These are phyloP conservation scores for Penicillium sp. DNA, from an alignment of 2,329 filamentous ascomycete species.

Conservation along the genomic window DNA sequence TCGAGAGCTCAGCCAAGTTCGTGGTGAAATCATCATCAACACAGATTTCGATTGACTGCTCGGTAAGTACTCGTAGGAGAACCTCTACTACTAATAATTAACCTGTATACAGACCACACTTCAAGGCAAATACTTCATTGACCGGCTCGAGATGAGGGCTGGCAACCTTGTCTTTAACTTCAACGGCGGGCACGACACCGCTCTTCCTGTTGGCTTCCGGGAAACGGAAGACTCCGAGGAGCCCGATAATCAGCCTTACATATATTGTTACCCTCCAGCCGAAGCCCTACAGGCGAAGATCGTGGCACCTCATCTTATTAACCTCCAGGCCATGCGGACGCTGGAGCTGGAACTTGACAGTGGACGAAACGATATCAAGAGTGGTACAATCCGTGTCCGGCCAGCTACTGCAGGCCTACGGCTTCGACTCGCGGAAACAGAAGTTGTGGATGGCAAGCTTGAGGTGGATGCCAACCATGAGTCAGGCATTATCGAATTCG, in stretches of 20 bases:
- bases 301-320: conserved; percentile 65
- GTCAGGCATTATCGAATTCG: conserved; percentile 48
- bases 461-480: conserved; percentile 43
- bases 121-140: conserved; percentile 70
- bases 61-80: conserved; percentile 34
- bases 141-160: conserved; percentile 61
- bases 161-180: conserved; percentile 41
- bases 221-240: conserved; percentile 33
- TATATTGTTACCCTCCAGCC: conserved; percentile 70
- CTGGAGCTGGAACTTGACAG: conserved; percentile 70
- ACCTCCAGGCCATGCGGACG: conserved; percentile 74
- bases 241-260: conserved; percentile 55
- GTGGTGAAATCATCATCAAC: conserved; percentile 56
- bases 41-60: conserved; percentile 49
- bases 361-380: conserved; percentile 67
- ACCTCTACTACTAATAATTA: neutral
- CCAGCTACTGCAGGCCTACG: conserved; percentile 60
- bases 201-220: conserved; percentile 36
- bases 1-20: conserved; percentile 51
- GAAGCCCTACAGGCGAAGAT: conserved; percentile 68
- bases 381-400: conserved; percentile 52
- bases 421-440: conserved; percentile 53
- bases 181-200: conserved; percentile 26
- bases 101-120: conserved; percentile 37
- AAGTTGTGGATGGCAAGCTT: conserved; percentile 42